Base-by-base conservation (phyloP, 495 filamentous ascomycete species). In the Daldinia grandis region DNA sequence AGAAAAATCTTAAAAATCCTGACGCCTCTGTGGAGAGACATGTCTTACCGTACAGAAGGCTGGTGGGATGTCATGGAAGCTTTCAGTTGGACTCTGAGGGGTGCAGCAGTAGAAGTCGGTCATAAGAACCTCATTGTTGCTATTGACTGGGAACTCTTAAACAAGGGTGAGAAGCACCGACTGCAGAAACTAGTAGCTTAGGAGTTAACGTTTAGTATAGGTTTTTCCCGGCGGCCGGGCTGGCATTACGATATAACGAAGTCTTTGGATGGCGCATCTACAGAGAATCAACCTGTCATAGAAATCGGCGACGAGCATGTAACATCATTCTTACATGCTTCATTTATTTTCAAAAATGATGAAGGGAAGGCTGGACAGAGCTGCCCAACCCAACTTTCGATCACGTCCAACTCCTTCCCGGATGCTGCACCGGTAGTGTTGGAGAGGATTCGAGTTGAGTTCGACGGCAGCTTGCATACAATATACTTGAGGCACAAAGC, bases 361-460 rank as follows among this genome's bases (percentile, higher is more conserved):
- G 90, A 94, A 77, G 93, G 92, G 9, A 91, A 96, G 72, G 95
- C 96, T 38, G 94, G 94, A 17, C 92, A 97, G 68, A 83, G 84
- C 53, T 81, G 93, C 61, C 80, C 80, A 24, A 87, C 87, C n/a
- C 94, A 98, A 72, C 82, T 98, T 25, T 78, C 84, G 25, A 81
- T 98, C 28, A 84, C 80, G 15, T 98, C 93, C 1, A 87, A 82
- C 62, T 90, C 94, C 12, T 87, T 92, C 17, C 68, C 71, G 12
- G 82, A 78, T 25, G 89, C 91, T 1, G 81, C 82, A 5, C 90
- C 93, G 0, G 79, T 97, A 9, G 83, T 78, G 6, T 83, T 97
- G 27, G 84, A 85, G 9, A 82, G 85, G 57, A 74, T 98, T 5
- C 86, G 87, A 68, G 77, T 95, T 59, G 80, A 81, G 10, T 92